Percentiles rank a stretch among this genome's conserved stretches.
These are phyloP conservation scores for Phytophthora hybrid DNA, from an alignment of 352 stramenopile genomes.

Conservation along the genomic window DNA sequence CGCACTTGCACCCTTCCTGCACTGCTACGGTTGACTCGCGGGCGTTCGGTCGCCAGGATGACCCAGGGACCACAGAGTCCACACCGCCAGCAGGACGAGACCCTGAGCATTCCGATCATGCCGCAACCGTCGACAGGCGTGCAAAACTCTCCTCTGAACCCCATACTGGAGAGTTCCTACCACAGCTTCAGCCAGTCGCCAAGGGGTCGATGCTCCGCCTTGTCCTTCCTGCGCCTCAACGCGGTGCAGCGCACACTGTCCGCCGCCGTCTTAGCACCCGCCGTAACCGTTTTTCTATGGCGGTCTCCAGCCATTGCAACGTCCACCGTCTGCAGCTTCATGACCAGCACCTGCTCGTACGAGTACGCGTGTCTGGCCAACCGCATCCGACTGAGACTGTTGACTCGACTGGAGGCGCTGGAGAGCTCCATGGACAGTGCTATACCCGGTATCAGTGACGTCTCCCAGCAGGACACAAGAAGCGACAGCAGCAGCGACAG, in stretches of 20 bases:
- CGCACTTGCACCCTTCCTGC: background rate
- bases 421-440: slow-evolving; percentile 28
- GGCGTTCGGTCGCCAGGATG: slow-evolving; percentile 1
- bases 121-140: slow-evolving; percentile 20
- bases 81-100: slow-evolving; percentile 4
- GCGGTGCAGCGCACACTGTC: slow-evolving; percentile 74
- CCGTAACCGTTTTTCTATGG: slow-evolving; percentile 79
- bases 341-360: slow-evolving; percentile 72
- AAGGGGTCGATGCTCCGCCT: slow-evolving; percentile 15
- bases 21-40: background rate
- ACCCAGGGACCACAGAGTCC: background rate
- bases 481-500: slow-evolving; percentile 31
- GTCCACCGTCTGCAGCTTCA: slow-evolving; percentile 72
- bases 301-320: slow-evolving; percentile 71
- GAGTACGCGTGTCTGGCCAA: slow-evolving; percentile 81
- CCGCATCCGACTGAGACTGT: slow-evolving; percentile 66
- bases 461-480: slow-evolving; percentile 16
- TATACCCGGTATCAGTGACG: slow-evolving; percentile 9
- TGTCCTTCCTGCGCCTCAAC: slow-evolving; percentile 51
- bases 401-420: slow-evolving; percentile 42
- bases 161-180: slow-evolving; percentile 17
- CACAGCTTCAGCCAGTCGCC: slow-evolving; percentile 8
- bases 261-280: slow-evolving; percentile 62
- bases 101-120: slow-evolving; percentile 27
- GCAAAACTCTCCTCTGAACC: slow-evolving; percentile 26